Evolutionary conservation across 306 rosid genomes (phyloP), one percentile per base, ranked within the genome.

Genomic region (Cucumis cinereus): DNA sequence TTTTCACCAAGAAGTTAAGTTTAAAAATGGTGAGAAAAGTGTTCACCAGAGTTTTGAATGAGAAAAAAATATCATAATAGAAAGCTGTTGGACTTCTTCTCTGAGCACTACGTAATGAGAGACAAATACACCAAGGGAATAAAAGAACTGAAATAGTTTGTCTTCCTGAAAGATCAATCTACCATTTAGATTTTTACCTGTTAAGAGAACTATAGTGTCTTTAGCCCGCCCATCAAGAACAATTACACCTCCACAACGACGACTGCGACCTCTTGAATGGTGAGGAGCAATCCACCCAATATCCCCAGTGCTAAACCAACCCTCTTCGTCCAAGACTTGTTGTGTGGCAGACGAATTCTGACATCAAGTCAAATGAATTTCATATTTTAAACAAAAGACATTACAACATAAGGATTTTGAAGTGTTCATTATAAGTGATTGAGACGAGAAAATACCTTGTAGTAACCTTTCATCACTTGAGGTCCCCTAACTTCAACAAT

Each of bases 211-310:
- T 79, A 93, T 93, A 4, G 98, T 93, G 79, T 93, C 98, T 84
- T 93, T 93, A 24, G 90, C 96, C 54, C 97, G 97, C 61, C 98
- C 98, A 41, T 93, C 97, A 74, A 93, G 86, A 49, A 93, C 94
- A 82, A 91, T 53, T 40, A 86, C 84, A 78, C 92, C 96, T 28
- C 92, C 91, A 78, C 91, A 88, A 75, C 17, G 82, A 71, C 86
- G 89, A 77, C 95, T 83, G 58, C 97, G 85, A 50, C 98, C 97
- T 49, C 47, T 45, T 64, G 96, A 86, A 84, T 93, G 96, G 67
- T 56, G 82, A 62, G 97, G 93, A 81, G 85, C 94, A 81, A 93
- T 88, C 96, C 96, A 93, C 61, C 98, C 97, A 36, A 93, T 74
- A 81, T 93, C 98, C 49, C 97, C 98, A 43, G 98, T 88, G 83